These are phyloP conservation scores for Glycine tomentella DNA, from an alignment of 306 rosid genomes.

Conservation along the genomic window DNA sequence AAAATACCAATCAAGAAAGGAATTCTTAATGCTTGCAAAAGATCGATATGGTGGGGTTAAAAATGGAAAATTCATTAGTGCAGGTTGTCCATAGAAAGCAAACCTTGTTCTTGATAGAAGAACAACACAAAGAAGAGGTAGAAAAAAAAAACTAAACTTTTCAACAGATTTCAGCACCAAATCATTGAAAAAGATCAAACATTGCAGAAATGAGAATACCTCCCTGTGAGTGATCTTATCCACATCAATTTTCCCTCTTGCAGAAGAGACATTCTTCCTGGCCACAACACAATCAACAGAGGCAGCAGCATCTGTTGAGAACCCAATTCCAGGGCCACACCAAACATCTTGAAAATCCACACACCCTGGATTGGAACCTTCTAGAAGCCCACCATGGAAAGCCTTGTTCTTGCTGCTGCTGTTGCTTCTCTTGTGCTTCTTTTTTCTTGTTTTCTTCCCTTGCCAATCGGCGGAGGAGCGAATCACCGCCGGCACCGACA, in stretches of 20 bases:
- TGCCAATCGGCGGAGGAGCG: conserved; percentile 92
- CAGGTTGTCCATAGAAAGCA: background rate
- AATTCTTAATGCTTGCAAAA: conserved; percentile 3
- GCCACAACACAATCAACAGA: conserved; percentile 86
- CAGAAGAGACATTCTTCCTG: conserved; percentile 59
- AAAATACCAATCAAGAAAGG: conserved; percentile 17
- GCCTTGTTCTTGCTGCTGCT: conserved; percentile 20
- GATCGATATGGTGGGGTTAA: background rate
- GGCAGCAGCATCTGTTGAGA: conserved; percentile 76
- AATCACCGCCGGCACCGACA: conserved; percentile 88
- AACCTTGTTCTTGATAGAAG: background rate
- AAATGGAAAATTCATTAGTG: background rate
- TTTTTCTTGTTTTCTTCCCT: conserved; percentile 69
- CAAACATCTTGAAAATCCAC: conserved; percentile 91
- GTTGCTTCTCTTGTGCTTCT: conserved; percentile 55
- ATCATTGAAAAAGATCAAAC: background rate
- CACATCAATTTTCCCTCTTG: conserved; percentile 76
- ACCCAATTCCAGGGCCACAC: conserved; percentile 98
- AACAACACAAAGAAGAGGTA: no score
- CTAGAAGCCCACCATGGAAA: conserved; percentile 51
- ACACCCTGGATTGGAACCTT: conserved; percentile 57
- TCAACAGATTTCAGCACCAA: conserved; percentile 9
- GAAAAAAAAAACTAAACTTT: background rate
- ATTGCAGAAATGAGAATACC: conserved; percentile 46
- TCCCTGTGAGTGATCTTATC: conserved; percentile 68